Evolutionary conservation across 2,329 filamentous ascomycete species (phyloP).

Genomic region (Cladosporium sp.): DNA sequence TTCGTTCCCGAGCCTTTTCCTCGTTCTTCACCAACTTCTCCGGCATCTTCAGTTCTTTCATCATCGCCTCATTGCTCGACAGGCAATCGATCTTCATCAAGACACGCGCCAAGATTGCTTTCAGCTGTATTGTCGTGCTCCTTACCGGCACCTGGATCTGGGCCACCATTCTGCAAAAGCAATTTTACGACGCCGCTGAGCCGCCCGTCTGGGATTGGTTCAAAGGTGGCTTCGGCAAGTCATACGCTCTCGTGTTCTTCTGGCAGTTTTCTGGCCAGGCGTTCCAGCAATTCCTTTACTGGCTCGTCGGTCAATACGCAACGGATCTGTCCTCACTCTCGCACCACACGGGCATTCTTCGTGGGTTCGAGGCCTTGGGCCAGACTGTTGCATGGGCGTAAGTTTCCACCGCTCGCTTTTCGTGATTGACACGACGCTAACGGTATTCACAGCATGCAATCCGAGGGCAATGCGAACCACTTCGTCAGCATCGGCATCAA

Average conservation of each 20-base stretch:
- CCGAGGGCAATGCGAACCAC: slow-evolving; percentile 31
- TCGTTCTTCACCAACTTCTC: slow-evolving; percentile 34
- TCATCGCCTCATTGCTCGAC: slow-evolving; percentile 30
- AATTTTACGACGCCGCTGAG: slow-evolving; percentile 26
- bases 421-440: slow-evolving; percentile 12
- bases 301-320: slow-evolving; percentile 32
- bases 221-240: slow-evolving; percentile 29
- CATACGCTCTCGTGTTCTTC: slow-evolving; percentile 24
- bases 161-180: slow-evolving; percentile 26
- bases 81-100: slow-evolving; percentile 31
- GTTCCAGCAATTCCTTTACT: slow-evolving; percentile 33
- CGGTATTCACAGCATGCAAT: slow-evolving; percentile 26
- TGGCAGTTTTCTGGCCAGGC: slow-evolving; percentile 32
- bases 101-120: slow-evolving; percentile 26
- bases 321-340: slow-evolving; percentile 28
- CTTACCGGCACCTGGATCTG: slow-evolving; percentile 32
- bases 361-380: slow-evolving; percentile 30
- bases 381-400: slow-evolving; percentile 33
- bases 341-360: slow-evolving; percentile 32
- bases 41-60: slow-evolving; percentile 31
- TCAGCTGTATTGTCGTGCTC: slow-evolving; percentile 26
- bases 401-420: slow-evolving; percentile 11
- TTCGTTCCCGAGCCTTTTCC: slow-evolving; percentile 30
- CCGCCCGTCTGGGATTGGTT: slow-evolving; percentile 31
- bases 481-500: slow-evolving; percentile 33